phyloP scores from a whole-genome alignment of 148 eudicot genomes.

The Spergularia marina region DNA sequence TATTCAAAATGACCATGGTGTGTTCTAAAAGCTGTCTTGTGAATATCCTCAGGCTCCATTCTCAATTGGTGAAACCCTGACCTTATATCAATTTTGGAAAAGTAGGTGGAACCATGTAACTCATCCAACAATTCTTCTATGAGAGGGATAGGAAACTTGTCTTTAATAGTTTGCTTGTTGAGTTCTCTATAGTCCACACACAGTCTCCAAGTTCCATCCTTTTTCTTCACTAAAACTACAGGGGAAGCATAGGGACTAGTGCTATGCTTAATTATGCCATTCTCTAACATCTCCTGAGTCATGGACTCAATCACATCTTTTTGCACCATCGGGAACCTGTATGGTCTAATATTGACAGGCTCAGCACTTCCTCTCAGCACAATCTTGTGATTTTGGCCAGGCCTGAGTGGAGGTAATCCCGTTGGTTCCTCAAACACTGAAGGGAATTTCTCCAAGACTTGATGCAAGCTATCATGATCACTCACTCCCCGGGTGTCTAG shows the following conservation, averaged over 20 bases:
- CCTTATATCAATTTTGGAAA: neutral
- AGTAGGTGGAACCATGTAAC: neutral
- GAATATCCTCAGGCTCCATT: neutral
- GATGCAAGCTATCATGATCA: too few species aligned
- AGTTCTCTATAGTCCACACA: neutral
- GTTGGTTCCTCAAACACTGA: neutral
- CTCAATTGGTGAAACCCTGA: neutral
- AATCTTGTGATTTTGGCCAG: neutral
- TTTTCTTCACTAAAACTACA: neutral
- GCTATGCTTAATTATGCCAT: neutral
- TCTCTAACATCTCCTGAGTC: neutral
- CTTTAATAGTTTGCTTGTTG: neutral
- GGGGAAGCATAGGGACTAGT: neutral
- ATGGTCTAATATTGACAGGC: neutral
- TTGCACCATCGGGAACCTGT: neutral
- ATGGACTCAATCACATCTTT: neutral
- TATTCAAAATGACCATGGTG: slow-evolving; percentile 3
- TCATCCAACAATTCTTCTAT: slow-evolving; percentile 11
- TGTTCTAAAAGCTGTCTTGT: neutral
- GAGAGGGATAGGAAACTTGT: neutral
- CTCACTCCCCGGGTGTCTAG: too few species aligned
- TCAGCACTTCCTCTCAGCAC: neutral
- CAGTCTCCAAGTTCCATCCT: neutral
- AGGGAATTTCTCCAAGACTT: too few species aligned
- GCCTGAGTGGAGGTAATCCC: neutral